Base-by-base conservation (phyloP, 1,139 yeast species). In the Blastobotrys petasosporus region DNA sequence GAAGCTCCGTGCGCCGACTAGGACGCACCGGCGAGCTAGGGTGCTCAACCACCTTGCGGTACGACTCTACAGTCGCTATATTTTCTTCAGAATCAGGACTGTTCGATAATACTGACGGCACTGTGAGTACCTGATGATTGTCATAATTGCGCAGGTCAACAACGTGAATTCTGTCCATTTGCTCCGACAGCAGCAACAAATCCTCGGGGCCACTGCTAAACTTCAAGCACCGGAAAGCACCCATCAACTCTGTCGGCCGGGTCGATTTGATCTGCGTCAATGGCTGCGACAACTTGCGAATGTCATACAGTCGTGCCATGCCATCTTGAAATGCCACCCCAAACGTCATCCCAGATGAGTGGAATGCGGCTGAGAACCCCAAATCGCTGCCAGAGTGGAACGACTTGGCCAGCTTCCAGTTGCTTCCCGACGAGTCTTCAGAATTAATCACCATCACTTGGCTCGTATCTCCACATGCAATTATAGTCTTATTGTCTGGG, bases 271-370 rank as follows among this genome's bases (percentile, higher is more conserved):
- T 75, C 70, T 34, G 73, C 66, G 63, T 54, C 34, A 66, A 51
- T 7, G 69, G 68, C 37, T 50, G 41, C 2, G 61, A 58, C 45
- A 78, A 60, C 51, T 82, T 82, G 54, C 97, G 69, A 16, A 85
- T 63, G 63, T 88, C 97, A 62, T 81, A 88, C 16, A 88, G 66
- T 51, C 81, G 69, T 52, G 94, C 82, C 31, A 79, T 69, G 6
- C 97, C 97, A 60, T 85, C 88, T 64, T 88, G 95, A 62, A 86
- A 87, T 20, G 90, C 81, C 0, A 86, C 79, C 1, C 94, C 82
- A 63, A 88, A 84, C 55, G 80, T 73, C 49, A 75, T 58, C 15
- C 92, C 94, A 43, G 83, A 79, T 15, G 82, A 75, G 53, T 83
- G 81, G 65, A 81, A 87, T n/a, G 84, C 77, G 1, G 86, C 78